Percentiles rank a stretch among this genome's conserved stretches.
phyloP scores from a whole-genome alignment of 1,284 basidiomycete species.

The Apiotrichum siamense region DNA sequence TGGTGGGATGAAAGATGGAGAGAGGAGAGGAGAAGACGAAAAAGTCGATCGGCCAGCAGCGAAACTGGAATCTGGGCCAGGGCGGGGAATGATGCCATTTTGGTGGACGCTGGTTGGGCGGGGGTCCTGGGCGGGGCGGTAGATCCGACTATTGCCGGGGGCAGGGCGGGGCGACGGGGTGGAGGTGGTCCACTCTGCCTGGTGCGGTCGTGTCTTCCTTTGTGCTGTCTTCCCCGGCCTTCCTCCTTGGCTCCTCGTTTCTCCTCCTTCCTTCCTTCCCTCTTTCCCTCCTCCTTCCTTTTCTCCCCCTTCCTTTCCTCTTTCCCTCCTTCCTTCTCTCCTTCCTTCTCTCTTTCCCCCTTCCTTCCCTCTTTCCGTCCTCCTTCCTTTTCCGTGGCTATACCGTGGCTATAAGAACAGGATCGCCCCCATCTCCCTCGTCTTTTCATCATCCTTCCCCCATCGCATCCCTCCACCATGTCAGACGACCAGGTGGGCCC shows the following conservation, averaged over 20 bases:
- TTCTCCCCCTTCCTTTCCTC: not conserved
- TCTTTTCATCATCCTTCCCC: not conserved
- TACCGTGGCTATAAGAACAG: not conserved
- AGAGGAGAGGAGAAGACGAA: not conserved
- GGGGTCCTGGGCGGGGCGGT: too few species aligned
- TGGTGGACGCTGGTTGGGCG: too few species aligned
- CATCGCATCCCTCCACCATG: slow-evolving; percentile 15
- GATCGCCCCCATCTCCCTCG: not conserved
- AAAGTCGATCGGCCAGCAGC: not conserved
- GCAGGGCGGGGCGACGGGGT: too few species aligned
- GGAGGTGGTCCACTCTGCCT: too few species aligned
- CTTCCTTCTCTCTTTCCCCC: not conserved
- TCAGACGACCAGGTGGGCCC: slow-evolving; percentile 32
- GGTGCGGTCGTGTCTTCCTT: too few species aligned
- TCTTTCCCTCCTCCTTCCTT: not conserved
- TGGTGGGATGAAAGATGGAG: not conserved
- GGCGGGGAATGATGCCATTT: too few species aligned
- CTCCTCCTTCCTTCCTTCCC: not conserved
- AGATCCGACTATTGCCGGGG: too few species aligned
- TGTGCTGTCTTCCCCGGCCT: too few species aligned
- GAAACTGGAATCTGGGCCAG: too few species aligned
- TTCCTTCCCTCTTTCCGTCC: not conserved
- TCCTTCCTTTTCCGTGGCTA: not conserved
- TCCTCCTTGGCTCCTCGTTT: too few species aligned
- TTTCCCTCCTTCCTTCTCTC: not conserved